Evolutionary conservation across 139 green algal species (phyloP).

Genomic region (Microglena sp.): DNA sequence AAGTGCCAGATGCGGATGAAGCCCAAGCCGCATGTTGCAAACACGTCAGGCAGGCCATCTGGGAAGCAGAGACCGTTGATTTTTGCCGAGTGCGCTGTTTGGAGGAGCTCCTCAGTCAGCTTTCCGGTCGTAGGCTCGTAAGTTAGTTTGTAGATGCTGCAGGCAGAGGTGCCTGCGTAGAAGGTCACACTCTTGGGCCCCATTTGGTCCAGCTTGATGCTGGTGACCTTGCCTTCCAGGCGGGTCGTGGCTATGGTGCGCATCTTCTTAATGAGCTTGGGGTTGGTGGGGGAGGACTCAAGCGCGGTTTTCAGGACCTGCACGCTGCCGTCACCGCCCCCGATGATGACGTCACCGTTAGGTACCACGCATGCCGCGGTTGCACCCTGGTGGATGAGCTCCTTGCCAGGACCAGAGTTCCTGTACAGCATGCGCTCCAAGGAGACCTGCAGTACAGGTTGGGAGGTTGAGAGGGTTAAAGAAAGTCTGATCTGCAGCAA

Average conservation of each 20-base stretch:
- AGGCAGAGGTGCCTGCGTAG: constrained; percentile 51
- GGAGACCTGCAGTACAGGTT: constrained; percentile 35
- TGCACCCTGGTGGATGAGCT: constrained; percentile 36
- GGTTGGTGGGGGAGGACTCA: constrained; percentile 30
- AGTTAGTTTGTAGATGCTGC: constrained; percentile 57
- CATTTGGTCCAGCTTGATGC: constrained; percentile 37
- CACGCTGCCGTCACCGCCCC: constrained; percentile 42
- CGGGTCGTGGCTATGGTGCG: constrained; percentile 15
- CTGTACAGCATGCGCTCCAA: constrained; percentile 51
- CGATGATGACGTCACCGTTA: constrained; percentile 45
- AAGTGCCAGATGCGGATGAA: constrained; percentile 75
- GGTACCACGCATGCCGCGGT: constrained; percentile 27
- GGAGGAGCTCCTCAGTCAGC: constrained; percentile 45
- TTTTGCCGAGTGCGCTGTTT: constrained; percentile 52
- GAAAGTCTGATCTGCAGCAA: too few relatives aligned
- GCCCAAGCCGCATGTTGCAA: constrained; percentile 53
- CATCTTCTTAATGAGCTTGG: constrained; percentile 47
- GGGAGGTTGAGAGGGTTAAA: background rate
- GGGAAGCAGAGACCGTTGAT: constrained; percentile 72
- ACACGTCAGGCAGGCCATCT: constrained; percentile 52
- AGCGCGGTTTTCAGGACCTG: constrained; percentile 23
- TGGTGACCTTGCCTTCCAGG: constrained; percentile 50
- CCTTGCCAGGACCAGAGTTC: constrained; percentile 54
- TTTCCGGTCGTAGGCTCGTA: constrained; percentile 5
- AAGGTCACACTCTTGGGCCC: constrained; percentile 34